Conservation (phyloP, 2,329 filamentous ascomycete species). For the Alternaria ethzedia region DNA sequence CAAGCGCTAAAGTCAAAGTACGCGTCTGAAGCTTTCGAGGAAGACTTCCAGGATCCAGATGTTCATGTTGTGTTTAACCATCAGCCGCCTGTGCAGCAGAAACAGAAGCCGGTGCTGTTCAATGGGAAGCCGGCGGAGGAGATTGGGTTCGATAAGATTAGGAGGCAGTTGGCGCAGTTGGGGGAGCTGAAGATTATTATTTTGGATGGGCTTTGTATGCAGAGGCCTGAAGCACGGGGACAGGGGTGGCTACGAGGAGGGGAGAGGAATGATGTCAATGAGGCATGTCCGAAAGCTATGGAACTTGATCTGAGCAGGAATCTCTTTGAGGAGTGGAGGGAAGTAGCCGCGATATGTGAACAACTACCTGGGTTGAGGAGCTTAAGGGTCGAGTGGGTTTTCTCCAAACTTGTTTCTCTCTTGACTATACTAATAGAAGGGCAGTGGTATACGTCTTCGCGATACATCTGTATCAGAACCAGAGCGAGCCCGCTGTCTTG, state of each 20-base stretch:
- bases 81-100: constrained; percentile 18
- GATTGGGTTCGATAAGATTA: constrained; percentile 93
- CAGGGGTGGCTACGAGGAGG: constrained; percentile 31
- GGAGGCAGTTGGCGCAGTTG: constrained; percentile 76
- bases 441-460: constrained; percentile 76
- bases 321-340: constrained; percentile 70
- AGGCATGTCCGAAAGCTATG: constrained; percentile 63
- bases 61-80: constrained; percentile 40
- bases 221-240: constrained; percentile 39
- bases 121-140: constrained; percentile 87
- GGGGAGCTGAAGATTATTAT: constrained; percentile 81
- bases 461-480: constrained; percentile 30
- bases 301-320: constrained; percentile 89
- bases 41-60: constrained; percentile 46
- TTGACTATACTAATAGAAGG: neutral
- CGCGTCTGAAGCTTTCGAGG: constrained; percentile 55
- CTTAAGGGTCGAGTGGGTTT: constrained; percentile 73
- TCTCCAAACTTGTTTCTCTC: neutral
- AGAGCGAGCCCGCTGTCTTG: constrained; percentile 30
- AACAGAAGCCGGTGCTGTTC: constrained; percentile 67
- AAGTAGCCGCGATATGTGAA: constrained; percentile 73
- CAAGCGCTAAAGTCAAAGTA: constrained; percentile 86
- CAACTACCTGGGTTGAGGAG: constrained; percentile 70
- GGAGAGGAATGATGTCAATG: constrained; percentile 57
- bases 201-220: constrained; percentile 76